A percentile compares a stretch with the other conserved stretches of the same genome.
Conservation (phyloP, 208 protist species). For the Crithidia mellificae region DNA sequence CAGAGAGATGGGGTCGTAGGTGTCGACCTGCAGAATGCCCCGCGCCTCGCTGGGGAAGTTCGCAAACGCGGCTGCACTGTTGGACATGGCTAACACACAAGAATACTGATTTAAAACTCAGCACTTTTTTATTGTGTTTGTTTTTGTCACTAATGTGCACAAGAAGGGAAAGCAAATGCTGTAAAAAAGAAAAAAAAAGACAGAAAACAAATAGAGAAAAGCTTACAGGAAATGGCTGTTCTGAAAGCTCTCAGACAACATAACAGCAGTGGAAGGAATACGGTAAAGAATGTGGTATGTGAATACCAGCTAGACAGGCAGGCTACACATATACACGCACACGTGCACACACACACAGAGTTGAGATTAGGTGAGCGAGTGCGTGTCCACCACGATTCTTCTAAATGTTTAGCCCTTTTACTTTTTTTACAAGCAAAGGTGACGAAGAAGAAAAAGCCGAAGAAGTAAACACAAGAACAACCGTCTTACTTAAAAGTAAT, state of each 20-base stretch:
- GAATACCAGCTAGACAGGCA: background rate
- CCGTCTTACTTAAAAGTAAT: background rate
- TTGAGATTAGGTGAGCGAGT: background rate
- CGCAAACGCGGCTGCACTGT: conserved; percentile 39
- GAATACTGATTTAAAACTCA: too few species aligned
- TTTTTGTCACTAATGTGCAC: background rate
- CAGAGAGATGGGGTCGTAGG: conserved; percentile 64
- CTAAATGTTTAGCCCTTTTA: background rate
- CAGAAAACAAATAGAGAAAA: conserved; percentile 1
- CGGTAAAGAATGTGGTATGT: background rate
- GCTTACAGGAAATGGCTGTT: too few species aligned
- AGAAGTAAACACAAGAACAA: background rate
- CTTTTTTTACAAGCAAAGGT: background rate
- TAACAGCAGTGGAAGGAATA: too few species aligned
- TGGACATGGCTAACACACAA: conserved; percentile 6
- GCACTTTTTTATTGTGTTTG: too few species aligned
- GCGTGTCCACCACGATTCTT: background rate
- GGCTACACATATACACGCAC: too few species aligned
- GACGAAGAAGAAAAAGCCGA: background rate
- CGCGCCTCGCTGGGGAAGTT: conserved; percentile 40
- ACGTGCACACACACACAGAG: background rate
- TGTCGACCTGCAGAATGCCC: conserved; percentile 51
- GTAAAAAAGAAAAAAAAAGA: background rate
- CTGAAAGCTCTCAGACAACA: too few species aligned
- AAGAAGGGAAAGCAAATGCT: background rate